Evolutionary conservation across 139 green algal species (phyloP), one percentile per base, ranked within the genome.

Genomic region (Pleodorina starrii): DNA sequence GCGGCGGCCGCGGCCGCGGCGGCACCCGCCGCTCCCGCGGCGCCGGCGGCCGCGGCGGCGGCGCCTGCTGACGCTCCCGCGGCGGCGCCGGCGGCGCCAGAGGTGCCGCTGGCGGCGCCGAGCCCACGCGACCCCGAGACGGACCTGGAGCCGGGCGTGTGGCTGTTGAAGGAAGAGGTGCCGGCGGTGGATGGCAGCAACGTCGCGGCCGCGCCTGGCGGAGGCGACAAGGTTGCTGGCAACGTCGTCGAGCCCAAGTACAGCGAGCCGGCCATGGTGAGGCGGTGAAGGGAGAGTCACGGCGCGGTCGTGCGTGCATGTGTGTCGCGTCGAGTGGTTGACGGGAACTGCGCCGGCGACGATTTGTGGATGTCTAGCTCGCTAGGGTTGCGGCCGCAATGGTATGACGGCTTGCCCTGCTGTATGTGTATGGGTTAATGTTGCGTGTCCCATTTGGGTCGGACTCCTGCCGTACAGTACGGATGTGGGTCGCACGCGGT

Each of bases 191-290:
- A 10, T 17, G 10, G 50, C 32, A 48, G 29, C 3, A 42, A 79
- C 43, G 44, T 5, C 5, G 12, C n/a, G 46, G 48, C 16, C 32
- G 25, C 50, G 50, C 9, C 54, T 35, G 38, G 78, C 35, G 38
- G 54, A 5, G 27, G 23, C 46, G 35, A 25, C 60, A 38, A 29
- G 16, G n/a, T 4, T 27, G 36, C 50, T 21, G 36, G 69, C n/a
- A n/a, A n/a, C n/a, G n/a, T n/a, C 36, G 21, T 1, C 23, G 16
- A 48, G 40, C 42, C 40, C 40, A 79, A 79, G 72, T 5, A 51
- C 12, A 87, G 81, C 60, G 60, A 87, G 60, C 60, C 81, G 17
- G n/a, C 17, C 12, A 60, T 66, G 81, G 81, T 87, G 43, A 42
- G 81, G 4, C 9, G 46, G 25, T 50, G 29, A 5, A 5, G 72